Evolutionary conservation across 768 basidiomycete species (phyloP), one percentile per base, ranked within the genome.

Genomic region (Boletus rufocinnamomeus): DNA sequence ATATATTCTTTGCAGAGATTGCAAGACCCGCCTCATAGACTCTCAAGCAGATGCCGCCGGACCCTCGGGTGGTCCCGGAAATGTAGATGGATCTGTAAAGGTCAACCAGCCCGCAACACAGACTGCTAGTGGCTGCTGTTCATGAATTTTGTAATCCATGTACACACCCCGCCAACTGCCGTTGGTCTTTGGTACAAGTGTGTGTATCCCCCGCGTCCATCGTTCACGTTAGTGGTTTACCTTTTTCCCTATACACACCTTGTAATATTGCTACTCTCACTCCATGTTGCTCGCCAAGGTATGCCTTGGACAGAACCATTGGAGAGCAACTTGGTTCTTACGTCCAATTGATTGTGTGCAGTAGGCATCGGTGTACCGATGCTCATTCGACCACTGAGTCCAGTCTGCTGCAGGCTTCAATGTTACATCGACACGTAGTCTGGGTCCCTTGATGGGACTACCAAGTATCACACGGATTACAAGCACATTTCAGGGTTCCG

Each of bases 1-100:
- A 40, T 41, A 28, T 21, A 38, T 30, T 28, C 25, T 51, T 62
- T 43, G 38, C 70, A 95, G 96, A 71, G 96, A 97, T 72, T 98
- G 98, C 82, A 99, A 98, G 80, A 84, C 92, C 50, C 92, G 97
- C 48, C 81, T 98, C 63, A 98, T 98, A 70, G 97, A 98, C 75
- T 93, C 95, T 14, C 90, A 93, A 75, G 87, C 84, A 25, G 89
- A 91, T 48, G 78, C 79, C 25, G 74, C 76, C 23, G 78, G 76
- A 41, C 70, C 80, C 16, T 30, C 71, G 1, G 66, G 70, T 21
- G 75, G 71, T 35, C 72, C 74, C 19, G 65, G 78, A 35, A 67
- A 76, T n/a, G 66, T 76, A 17, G 80, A 83, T 41, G 86, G 84
- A 37, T 82, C 87, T 21, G 82, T 90, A 46, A 82, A 82, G 61